Base-by-base conservation (phyloP, 225 moss, liverwort and hornwort species). In the Marchantia paleacea region DNA sequence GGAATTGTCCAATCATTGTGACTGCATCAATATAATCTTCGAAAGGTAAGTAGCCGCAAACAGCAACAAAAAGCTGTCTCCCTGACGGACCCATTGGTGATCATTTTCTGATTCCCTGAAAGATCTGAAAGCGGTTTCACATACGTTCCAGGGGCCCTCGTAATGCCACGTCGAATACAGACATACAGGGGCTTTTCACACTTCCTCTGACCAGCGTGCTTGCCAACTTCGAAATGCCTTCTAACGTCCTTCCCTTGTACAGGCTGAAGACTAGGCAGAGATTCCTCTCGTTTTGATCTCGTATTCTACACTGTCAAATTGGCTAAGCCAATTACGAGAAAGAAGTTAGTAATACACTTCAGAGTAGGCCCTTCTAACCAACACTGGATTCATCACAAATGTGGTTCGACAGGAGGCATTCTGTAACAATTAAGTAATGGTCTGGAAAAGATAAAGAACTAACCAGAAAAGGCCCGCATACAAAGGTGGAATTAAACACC, bases 401-500 rank as follows among this genome's bases (percentile, higher is more conserved):
- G 19, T 12, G n/a, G 22, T 10, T 50, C 22, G 5, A 39, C 39
- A 50, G 12, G 71, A 50, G 29, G 71, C 47, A 50, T 62, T 22
- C 22, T 62, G 60, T 61, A 62, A 8, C 62, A 24, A 49, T 22
- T 0, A 22, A 50, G 48, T 49, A 49, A 49, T 19, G 8, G 39
- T 39, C 39, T 19, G 7, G 9, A 10, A 10, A 52, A 5, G 52
- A 20, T 73, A 10, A 73, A 18, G 54, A 39, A 20, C 77, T 52
- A 51, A 79, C 81, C 85, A 62, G 39, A 55, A 5, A 53, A 80
- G 15, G 50, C 5, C 25, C 25, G 18, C 11, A 13, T 26, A 7
- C 57, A 75, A 60, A 25, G 6, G 29, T 55, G 12, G 29, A 39
- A 18, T 89, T 70, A 89, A 39, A 75, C 54, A 63, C 28, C 68